phyloP scores from a whole-genome alignment of 1,139 yeast species.

The Tardiomyces depauwii region DNA sequence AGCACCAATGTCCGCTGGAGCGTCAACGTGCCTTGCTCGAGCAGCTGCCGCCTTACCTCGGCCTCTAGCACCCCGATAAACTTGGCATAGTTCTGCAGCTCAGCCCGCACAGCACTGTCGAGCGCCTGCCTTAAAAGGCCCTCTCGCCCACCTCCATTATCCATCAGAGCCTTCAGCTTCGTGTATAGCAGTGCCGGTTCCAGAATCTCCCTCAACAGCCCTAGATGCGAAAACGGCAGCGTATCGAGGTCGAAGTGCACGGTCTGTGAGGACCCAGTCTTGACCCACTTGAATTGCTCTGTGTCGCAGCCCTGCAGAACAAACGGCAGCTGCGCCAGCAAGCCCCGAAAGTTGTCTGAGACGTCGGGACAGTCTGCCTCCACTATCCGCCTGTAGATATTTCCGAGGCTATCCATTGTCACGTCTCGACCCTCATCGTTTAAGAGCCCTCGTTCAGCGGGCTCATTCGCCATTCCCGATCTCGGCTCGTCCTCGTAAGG shows the following conservation, averaged over 20 bases:
- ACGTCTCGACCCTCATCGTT: not conserved
- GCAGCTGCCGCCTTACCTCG: conserved; percentile 20
- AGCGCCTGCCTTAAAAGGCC: conserved; percentile 54
- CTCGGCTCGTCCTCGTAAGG: not conserved
- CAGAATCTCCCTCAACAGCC: conserved; percentile 43
- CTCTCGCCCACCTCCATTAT: conserved; percentile 18
- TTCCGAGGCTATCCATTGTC: not conserved
- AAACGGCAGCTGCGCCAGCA: conserved; percentile 51
- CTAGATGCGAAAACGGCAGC: conserved; percentile 24
- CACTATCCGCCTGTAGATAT: not conserved
- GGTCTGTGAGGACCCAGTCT: conserved; percentile 14
- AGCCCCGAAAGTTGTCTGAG: conserved; percentile 15
- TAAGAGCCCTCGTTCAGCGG: not conserved
- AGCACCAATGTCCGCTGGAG: conserved; percentile 34
- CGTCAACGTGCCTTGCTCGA: conserved; percentile 16
- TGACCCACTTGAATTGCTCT: conserved; percentile 40
- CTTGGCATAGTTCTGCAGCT: conserved; percentile 43
- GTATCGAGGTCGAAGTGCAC: conserved; percentile 1
- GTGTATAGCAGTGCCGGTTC: conserved; percentile 68
- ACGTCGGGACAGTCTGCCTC: not conserved
- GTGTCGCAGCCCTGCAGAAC: conserved; percentile 69
- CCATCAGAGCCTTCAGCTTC: conserved; percentile 30
- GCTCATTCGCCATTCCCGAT: not conserved
- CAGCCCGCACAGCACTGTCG: conserved; percentile 41
- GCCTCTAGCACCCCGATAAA: conserved; percentile 43